Percentiles rank a stretch among this genome's conserved stretches.
Evolutionary conservation across 352 stramenopile species (phyloP).

Genomic region (Globisporangium cystogenes): DNA sequence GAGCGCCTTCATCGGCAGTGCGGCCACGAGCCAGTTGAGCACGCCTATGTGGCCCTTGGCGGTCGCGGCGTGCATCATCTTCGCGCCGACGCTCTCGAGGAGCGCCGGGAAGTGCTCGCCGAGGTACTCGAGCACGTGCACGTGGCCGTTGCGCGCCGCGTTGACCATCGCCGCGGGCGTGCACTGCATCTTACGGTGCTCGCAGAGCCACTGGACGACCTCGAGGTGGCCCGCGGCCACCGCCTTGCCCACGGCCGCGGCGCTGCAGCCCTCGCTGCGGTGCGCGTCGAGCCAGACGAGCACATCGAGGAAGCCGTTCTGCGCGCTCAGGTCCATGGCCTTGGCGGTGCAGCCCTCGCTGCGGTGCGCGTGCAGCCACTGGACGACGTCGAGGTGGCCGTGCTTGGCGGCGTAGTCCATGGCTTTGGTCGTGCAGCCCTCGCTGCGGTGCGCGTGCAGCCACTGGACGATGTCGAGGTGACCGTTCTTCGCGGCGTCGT

Average conservation of each 20-base stretch:
- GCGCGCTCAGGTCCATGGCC: constrained; percentile 42
- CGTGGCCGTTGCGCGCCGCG: constrained; percentile 47
- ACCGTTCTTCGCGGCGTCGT: constrained; percentile 53
- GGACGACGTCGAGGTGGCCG: constrained; percentile 21
- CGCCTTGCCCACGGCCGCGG: constrained; percentile 62
- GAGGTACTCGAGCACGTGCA: constrained; percentile 58
- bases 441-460: constrained; percentile 44
- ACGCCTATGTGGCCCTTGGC: constrained; percentile 49
- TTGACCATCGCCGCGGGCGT: constrained; percentile 45
- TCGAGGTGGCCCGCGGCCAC: constrained; percentile 41
- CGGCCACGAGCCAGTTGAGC: constrained; percentile 52
- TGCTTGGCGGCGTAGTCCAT: constrained; percentile 56
- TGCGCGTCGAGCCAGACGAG: constrained; percentile 68
- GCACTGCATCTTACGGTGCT: constrained; percentile 42
- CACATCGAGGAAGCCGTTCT: constrained; percentile 52
- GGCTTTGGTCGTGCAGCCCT: constrained; percentile 57
- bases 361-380: constrained; percentile 28
- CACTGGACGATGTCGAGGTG: constrained; percentile 48
- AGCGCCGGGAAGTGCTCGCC: constrained; percentile 29
- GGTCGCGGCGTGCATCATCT: constrained; percentile 62
- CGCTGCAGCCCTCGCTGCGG: constrained; percentile 59
- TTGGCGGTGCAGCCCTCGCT: constrained; percentile 20
- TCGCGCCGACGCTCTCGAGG: constrained; percentile 45
- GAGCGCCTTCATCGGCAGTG: constrained; percentile 56
- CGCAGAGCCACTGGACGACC: constrained; percentile 54